Conservation (phyloP, 2,329 filamentous ascomycete species). For the Aureobasidium sp. region DNA sequence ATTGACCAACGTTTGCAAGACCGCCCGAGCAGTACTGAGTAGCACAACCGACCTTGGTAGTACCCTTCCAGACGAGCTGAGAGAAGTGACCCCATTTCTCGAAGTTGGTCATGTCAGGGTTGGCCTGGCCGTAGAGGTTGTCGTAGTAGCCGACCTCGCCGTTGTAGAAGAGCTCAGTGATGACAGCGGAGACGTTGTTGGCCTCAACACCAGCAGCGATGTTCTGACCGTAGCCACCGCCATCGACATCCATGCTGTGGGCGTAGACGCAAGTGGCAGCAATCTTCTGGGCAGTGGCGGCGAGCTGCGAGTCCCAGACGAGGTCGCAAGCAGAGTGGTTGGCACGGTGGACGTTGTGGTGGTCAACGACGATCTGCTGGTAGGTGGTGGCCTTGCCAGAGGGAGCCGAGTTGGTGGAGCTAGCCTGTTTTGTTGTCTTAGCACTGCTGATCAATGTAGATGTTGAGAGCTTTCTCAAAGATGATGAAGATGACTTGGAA, state of each 20-base stretch:
- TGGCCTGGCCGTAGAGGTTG: slow-evolving; percentile 50
- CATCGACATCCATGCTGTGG: slow-evolving; percentile 62
- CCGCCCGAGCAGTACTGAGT: slow-evolving; percentile 51
- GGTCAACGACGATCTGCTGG: slow-evolving; percentile 47
- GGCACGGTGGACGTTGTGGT: slow-evolving; percentile 80
- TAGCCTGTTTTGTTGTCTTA: neutral
- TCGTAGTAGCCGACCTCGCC: slow-evolving; percentile 57
- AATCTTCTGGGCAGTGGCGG: slow-evolving; percentile 54
- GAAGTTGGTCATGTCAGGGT: slow-evolving; percentile 57
- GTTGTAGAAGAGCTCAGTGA: slow-evolving; percentile 86
- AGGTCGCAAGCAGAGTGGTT: slow-evolving; percentile 69
- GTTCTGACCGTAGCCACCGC: slow-evolving; percentile 80
- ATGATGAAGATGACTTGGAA: neutral
- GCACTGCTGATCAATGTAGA: slow-evolving; percentile 13
- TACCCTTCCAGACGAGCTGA: slow-evolving; percentile 64
- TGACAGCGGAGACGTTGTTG: slow-evolving; percentile 57
- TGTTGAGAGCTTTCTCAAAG: neutral
- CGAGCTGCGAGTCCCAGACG: slow-evolving; percentile 59
- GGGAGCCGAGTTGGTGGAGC: slow-evolving; percentile 8
- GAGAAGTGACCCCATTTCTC: slow-evolving; percentile 67
- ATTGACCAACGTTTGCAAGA: slow-evolving; percentile 37
- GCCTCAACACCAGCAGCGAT: slow-evolving; percentile 61
- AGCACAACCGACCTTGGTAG: slow-evolving; percentile 57
- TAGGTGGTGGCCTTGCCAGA: slow-evolving; percentile 22
- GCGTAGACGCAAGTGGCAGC: slow-evolving; percentile 63